Base-by-base conservation (phyloP, 1,284 basidiomycete species). In the Moesziomyces sp. region DNA sequence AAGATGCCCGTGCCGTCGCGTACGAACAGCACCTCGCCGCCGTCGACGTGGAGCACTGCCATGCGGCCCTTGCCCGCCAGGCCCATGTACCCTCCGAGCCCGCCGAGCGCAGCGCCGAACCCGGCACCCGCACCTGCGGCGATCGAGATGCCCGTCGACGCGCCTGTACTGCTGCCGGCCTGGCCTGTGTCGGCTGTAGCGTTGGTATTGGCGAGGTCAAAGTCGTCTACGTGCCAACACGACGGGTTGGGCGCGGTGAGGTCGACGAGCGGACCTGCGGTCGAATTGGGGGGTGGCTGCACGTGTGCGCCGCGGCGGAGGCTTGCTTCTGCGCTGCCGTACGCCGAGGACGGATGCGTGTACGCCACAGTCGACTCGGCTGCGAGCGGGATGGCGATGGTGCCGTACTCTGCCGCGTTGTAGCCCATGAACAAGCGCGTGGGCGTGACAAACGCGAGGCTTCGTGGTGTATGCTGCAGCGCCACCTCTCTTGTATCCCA, bases 31-130 rank as follows among this genome's bases (percentile, higher is more conserved):
- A 79, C 62, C 43, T 76, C 71, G 10, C 62, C 88, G 2, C 91
- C 90, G 40, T 84, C 87, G 26, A 92, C 86, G 18, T 87, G 88
- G 3, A 90, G 86, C 3, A 90, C 86, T 6, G 93, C 90, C 13
- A 85, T 80, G 72, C 91, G 92, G 5, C 88, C 87, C 80, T 90
- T 92, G 11, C 77, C 49, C 62, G 91, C 91, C 42, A 95, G 85
- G 13, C 91, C 92, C 89, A 97, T 93, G 81, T 96, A 95, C 13
- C 93, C 93, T 11, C 92, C 91, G 18, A 95, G 85, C 1, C 93
- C 92, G 11, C 89, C 70, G 7, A 73, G 51, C 47, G 70, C 70
- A 16, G 64, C 70, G 13, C 70, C 64, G 19, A 73, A 73, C 0
- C 62, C 69, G 5, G 67, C 53, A 2, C 58, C 59, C 2, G 62